Conservation (phyloP, 768 basidiomycete species). For the Boletus rubescentipes region DNA sequence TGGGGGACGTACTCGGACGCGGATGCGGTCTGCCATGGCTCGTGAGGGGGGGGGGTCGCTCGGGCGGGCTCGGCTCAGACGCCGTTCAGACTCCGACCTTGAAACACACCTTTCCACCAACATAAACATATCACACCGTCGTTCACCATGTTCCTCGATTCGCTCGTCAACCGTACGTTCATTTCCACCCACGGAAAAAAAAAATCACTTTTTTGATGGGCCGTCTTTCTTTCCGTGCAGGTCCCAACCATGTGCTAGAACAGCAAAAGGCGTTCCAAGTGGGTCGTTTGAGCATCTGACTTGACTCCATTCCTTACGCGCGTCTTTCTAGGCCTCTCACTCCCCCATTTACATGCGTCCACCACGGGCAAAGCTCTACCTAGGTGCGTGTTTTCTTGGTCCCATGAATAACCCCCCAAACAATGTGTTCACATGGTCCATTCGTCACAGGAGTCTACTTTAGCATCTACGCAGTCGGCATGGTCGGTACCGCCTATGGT, state of each 20-base stretch:
- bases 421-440: neutral
- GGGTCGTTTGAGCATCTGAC: neutral
- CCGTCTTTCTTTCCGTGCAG: constrained; percentile 24
- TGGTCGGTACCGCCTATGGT: constrained; percentile 52
- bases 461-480: constrained; percentile 51
- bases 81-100: constrained; percentile 35
- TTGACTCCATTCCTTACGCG: constrained; percentile 6
- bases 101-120: neutral
- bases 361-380: constrained; percentile 61
- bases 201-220: neutral
- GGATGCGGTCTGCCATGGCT: constrained; percentile 66
- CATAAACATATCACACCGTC: neutral
- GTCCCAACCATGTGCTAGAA: constrained; percentile 64
- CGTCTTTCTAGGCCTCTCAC: constrained; percentile 34
- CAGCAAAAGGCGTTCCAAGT: constrained; percentile 72
- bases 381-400: constrained; percentile 43
- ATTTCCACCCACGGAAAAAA: neutral
- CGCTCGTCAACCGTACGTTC: constrained; percentile 64
- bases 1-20: constrained; percentile 64
- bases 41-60: constrained; percentile 34
- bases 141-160: constrained; percentile 49
- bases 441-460: constrained; percentile 52
- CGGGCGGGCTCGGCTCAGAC: constrained; percentile 40
- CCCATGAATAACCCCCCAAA: accelerated
- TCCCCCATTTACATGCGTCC: constrained; percentile 57